Evolutionary conservation across 176 grass and related monocot genomes (phyloP).

Genomic region (Secale cereale): DNA sequence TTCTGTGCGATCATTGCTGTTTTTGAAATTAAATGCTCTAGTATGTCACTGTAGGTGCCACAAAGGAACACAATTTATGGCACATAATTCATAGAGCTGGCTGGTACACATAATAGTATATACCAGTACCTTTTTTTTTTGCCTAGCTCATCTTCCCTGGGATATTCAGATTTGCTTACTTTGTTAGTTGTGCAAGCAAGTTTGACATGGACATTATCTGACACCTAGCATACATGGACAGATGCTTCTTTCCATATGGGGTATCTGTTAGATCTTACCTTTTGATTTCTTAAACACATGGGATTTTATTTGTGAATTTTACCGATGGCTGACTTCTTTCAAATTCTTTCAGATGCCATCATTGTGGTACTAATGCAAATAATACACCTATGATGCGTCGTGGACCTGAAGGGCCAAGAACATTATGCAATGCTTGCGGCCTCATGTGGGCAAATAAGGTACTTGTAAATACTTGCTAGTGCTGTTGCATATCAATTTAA

Average conservation of each 20-base stretch:
- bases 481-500: background rate
- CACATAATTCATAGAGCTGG: background rate
- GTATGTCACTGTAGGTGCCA: conserved; percentile 5
- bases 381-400: conserved; percentile 96
- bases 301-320: background rate
- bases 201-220: conserved; percentile 21
- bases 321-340: conserved; percentile 2
- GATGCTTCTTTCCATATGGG: background rate
- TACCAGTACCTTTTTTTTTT: background rate
- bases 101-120: background rate
- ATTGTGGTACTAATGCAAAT: conserved; percentile 73
- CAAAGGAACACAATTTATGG: background rate
- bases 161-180: conserved; percentile 11
- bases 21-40: background rate
- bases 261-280: background rate
- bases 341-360: conserved; percentile 70
- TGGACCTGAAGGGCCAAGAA: conserved; percentile 96
- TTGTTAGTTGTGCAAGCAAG: conserved; percentile 1
- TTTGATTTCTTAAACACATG: background rate
- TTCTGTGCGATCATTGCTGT: background rate
- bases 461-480: conserved; percentile 13
- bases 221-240: background rate
- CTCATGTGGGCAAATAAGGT: conserved; percentile 99
- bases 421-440: conserved; percentile 95
- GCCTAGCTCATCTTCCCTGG: background rate